These are phyloP conservation scores for Epichloe scottii DNA, from an alignment of 2,329 filamentous ascomycete genomes.

Conservation along the genomic window DNA sequence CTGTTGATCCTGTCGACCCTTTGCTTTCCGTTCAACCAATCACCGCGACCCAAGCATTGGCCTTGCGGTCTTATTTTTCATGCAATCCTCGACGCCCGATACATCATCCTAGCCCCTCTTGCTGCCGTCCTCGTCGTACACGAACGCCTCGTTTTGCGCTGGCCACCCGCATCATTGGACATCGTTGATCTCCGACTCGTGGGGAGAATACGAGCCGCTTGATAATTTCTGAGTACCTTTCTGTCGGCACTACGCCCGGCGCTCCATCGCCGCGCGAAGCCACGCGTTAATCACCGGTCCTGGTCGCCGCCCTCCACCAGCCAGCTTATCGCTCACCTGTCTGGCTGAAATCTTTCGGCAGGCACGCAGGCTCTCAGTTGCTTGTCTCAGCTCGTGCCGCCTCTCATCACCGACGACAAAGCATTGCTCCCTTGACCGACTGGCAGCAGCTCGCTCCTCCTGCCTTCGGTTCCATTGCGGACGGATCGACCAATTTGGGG, in stretches of 20 bases:
- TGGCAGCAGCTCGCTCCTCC: background rate
- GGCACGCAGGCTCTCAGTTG: background rate
- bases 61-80: background rate
- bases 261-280: conserved; percentile 12
- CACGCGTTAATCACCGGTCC: conserved; percentile 11
- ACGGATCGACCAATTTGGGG: conserved; percentile 1
- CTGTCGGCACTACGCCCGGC: conserved; percentile 13
- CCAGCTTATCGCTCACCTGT: background rate
- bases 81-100: conserved; percentile 5
- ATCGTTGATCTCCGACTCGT: conserved; percentile 7
- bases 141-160: conserved; percentile 10
- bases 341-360: background rate
- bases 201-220: conserved; percentile 20
- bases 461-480: background rate
- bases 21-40: conserved; percentile 1
- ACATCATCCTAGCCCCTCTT: conserved; percentile 5
- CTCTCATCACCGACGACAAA: background rate
- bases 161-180: conserved; percentile 15
- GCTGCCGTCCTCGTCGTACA: conserved; percentile 13
- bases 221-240: conserved; percentile 2
- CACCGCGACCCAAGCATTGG: conserved; percentile 2
- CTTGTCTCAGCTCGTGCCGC: conserved; percentile 2
- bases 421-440: conserved; percentile 1
- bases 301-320: conserved; percentile 1
- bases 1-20: conserved; percentile 1